Evolutionary conservation across 768 basidiomycete genomes (phyloP), one percentile per base, ranked within the genome.

Genomic region (Ramaria sp.): DNA sequence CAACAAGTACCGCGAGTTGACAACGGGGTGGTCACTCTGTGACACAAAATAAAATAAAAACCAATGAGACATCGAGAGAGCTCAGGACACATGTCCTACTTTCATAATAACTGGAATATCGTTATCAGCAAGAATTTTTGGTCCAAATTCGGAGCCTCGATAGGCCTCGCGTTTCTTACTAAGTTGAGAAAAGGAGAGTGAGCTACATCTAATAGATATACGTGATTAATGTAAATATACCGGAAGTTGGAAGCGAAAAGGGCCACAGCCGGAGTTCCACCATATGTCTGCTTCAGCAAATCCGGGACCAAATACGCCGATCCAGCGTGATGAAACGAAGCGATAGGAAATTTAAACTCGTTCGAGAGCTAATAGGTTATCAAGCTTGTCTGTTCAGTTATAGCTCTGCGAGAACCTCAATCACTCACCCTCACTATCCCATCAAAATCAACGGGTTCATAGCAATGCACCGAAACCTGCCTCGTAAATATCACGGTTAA

Each of bases 301-400:
- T 81, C 79, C 1, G 92, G 88, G 22, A 93, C 85, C n/a, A 96
- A 76, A 68, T 89, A 96, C 1, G 90, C 81, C 65, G 95, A 91
- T 52, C 89, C 83, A 7, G 91, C 93, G 63, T 89, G 85, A 62
- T 93, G 89, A 63, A 93, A 82, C 5, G 88, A 84, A 5, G 85
- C 79, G 27, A 93, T 73, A 1, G 81, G 76, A 63, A 91, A 92
- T 61, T 89, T 70, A 73, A 94, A 97, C 67, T 96, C 93, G 64
- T 95, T 88, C 34, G 88, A 82, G 48, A 96, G 74, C 80, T 92
- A 58, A 18, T 27, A 15, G 9, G 18, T 30, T 20, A 24, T 25
- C 22, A 39, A 36, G 24, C 48, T 8, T n/a, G 5, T 4, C 7
- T 5, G 34, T 48, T 34, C 38, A 51, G 42, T 18, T 13, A 24